phyloP scores from a whole-genome alignment of 148 eudicot species.

The Chenopodium suecicum region DNA sequence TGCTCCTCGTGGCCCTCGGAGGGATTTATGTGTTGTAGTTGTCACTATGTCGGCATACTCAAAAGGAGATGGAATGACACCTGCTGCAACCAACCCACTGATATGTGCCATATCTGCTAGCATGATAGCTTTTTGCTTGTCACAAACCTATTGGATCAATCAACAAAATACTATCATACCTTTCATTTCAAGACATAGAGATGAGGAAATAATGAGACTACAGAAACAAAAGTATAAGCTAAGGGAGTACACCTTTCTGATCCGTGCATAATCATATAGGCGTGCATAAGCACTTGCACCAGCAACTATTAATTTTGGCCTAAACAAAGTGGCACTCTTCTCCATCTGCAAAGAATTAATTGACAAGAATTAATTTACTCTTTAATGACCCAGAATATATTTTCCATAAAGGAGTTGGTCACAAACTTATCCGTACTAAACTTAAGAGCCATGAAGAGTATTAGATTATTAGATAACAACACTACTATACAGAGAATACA shows the following conservation, averaged over 20 bases:
- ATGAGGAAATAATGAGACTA: background rate
- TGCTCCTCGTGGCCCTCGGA: constrained; percentile 98
- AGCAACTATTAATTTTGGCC: constrained; percentile 96
- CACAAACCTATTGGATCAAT: constrained; percentile 57
- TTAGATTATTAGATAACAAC: background rate
- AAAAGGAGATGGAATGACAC: constrained; percentile 91
- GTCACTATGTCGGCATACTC: constrained; percentile 97
- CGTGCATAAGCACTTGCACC: constrained; percentile 99
- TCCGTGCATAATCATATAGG: constrained; percentile 85
- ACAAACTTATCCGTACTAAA: background rate
- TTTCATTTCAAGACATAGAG: constrained; percentile 5
- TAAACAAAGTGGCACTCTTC: constrained; percentile 90
- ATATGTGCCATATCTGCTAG: constrained; percentile 99
- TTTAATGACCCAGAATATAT: background rate
- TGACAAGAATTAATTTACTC: background rate
- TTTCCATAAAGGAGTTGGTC: background rate
- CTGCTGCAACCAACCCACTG: constrained; percentile 95
- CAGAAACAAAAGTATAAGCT: background rate
- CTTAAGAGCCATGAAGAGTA: background rate
- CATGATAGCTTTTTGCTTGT: constrained; percentile 93
- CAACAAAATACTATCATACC: background rate
- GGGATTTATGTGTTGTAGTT: constrained; percentile 96
- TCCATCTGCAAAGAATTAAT: constrained; percentile 63
- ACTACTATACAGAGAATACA: background rate
- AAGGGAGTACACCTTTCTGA: constrained; percentile 63